These are phyloP conservation scores for Annulohypoxylon truncatum DNA, from an alignment of 2,329 filamentous ascomycete genomes.

Conservation along the genomic window DNA sequence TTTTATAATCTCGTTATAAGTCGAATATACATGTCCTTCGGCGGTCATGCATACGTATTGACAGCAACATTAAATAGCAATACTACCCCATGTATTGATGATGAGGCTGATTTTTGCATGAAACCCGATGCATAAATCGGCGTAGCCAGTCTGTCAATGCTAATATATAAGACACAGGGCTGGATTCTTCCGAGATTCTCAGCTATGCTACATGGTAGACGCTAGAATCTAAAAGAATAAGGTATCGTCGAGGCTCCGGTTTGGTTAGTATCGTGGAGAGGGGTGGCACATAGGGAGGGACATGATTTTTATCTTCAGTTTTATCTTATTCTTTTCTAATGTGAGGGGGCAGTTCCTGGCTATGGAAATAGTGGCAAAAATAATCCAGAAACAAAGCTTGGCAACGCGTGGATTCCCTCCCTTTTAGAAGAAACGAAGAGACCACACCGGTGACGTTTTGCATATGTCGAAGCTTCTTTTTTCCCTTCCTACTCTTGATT, in stretches of 20 bases:
- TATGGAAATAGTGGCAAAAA: constrained; percentile 19
- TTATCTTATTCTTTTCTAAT: constrained; percentile 2
- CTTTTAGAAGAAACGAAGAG: not conserved
- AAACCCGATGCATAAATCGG: constrained; percentile 19
- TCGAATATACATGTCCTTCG: not conserved
- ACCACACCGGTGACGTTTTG: constrained; percentile 28
- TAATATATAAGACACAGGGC: not conserved
- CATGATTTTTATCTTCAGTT: not conserved
- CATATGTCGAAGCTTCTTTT: constrained; percentile 10
- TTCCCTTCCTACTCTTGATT: constrained; percentile 21
- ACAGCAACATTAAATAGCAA: not conserved
- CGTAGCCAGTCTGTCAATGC: constrained; percentile 11
- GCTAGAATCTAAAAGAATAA: constrained; percentile 12
- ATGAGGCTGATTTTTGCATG: constrained; percentile 26
- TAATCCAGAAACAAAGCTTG: constrained; percentile 16
- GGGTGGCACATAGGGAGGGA: constrained; percentile 1
- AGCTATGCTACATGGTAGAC: constrained; percentile 10
- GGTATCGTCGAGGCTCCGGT: constrained; percentile 30
- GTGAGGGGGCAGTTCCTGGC: constrained; percentile 21
- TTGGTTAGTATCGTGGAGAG: constrained; percentile 5
- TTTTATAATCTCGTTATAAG: not conserved
- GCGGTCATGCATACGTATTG: not conserved
- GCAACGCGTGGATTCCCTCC: constrained; percentile 26
- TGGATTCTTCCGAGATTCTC: constrained; percentile 5
- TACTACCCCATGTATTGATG: constrained; percentile 6